Conservation (phyloP, 2,329 filamentous ascomycete species). For the Pyrenophora graminea region DNA sequence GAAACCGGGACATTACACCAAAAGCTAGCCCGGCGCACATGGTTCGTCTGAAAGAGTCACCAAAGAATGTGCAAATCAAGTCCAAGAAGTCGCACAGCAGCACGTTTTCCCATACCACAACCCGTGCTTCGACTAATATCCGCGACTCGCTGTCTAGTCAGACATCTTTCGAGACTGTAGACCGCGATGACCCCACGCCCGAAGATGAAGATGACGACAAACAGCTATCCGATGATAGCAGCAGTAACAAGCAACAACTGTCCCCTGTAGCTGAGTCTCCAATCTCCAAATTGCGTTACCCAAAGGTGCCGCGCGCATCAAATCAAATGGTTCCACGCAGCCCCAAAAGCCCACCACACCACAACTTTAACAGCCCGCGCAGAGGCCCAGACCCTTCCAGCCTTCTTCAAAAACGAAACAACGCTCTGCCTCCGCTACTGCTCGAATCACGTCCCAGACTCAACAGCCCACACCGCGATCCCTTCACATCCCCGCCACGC, state of each 20-base stretch:
- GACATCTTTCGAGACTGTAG: constrained; percentile 54
- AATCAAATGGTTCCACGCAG: constrained; percentile 53
- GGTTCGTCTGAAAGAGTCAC: constrained; percentile 21
- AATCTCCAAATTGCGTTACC: constrained; percentile 52
- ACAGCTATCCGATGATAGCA: constrained; percentile 29
- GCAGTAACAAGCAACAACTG: constrained; percentile 29
- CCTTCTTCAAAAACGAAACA: constrained; percentile 21
- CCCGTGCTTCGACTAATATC: constrained; percentile 34
- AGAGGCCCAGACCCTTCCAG: constrained; percentile 11
- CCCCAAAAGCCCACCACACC: constrained; percentile 22
- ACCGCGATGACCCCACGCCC: constrained; percentile 52
- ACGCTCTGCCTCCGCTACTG: constrained; percentile 31
- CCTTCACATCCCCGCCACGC: constrained; percentile 27
- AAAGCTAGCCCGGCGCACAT: constrained; percentile 20
- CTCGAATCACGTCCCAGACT: constrained; percentile 38
- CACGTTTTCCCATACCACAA: constrained; percentile 30
- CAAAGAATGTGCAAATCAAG: constrained; percentile 25
- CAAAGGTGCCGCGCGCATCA: constrained; percentile 53
- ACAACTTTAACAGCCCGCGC: constrained; percentile 16
- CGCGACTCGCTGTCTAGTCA: constrained; percentile 44
- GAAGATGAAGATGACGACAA: constrained; percentile 50
- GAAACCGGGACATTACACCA: constrained; percentile 12
- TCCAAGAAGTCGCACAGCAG: constrained; percentile 37
- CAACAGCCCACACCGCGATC: constrained; percentile 21
- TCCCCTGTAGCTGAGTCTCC: constrained; percentile 52